Percentiles rank a stretch among this genome's conserved stretches.
These are phyloP conservation scores for Globisporangium yorkense DNA, from an alignment of 352 stramenopile genomes.

Conservation along the genomic window DNA sequence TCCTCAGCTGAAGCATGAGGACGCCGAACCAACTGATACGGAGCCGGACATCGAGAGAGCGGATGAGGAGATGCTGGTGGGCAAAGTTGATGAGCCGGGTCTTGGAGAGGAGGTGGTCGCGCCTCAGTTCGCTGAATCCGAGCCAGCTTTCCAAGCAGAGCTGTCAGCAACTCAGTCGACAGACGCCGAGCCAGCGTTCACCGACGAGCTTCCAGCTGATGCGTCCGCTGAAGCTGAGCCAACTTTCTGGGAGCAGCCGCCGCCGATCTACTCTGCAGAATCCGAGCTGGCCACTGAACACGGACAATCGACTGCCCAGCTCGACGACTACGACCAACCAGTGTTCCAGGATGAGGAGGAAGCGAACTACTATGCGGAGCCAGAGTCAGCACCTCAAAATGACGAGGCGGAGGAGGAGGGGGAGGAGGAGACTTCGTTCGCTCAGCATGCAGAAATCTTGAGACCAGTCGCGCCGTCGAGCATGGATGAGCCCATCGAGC, in stretches of 20 bases:
- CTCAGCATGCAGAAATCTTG: neutral
- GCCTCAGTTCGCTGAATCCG: neutral
- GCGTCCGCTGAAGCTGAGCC: neutral
- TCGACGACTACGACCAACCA: neutral
- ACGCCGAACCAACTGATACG: neutral
- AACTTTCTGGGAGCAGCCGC: neutral
- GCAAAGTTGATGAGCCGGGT: neutral
- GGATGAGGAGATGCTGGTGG: neutral
- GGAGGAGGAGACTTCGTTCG: neutral
- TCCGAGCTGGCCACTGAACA: neutral
- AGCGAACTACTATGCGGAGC: slow-evolving; percentile 9
- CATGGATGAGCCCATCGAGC: neutral
- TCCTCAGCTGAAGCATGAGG: neutral
- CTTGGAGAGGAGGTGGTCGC: neutral
- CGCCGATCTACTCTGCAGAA: neutral
- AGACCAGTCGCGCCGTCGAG: neutral
- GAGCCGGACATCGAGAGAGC: neutral
- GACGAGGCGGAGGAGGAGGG: slow-evolving; percentile 31
- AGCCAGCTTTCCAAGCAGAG: neutral
- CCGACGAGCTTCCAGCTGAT: neutral
- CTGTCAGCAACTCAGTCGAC: neutral
- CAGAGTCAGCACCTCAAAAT: slow-evolving; percentile 2
- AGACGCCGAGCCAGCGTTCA: neutral
- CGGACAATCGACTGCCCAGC: neutral
- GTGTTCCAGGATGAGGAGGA: slow-evolving; percentile 27